Percentiles rank a stretch among this genome's conserved stretches.
These are phyloP conservation scores for Saprolegnia diclina DNA, from an alignment of 352 stramenopile genomes.

Conservation along the genomic window DNA sequence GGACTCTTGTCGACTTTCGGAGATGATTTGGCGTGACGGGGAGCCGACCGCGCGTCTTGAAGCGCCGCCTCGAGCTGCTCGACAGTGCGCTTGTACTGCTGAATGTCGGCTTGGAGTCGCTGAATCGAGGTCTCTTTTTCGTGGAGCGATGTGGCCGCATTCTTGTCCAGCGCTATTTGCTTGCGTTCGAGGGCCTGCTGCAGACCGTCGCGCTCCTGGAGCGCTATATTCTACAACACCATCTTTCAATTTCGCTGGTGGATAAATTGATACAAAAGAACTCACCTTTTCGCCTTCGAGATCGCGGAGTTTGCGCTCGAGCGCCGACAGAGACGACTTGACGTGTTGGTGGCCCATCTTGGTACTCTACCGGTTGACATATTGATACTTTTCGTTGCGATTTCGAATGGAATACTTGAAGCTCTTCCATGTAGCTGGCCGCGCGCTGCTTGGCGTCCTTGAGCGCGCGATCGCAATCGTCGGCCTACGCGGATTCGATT, in stretches of 20 bases:
- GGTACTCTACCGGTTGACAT: constrained; percentile 2
- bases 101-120: background rate
- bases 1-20: background rate
- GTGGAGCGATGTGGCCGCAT: background rate
- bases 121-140: constrained; percentile 16
- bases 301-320: constrained; percentile 26
- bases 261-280: background rate
- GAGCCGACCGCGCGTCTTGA: background rate
- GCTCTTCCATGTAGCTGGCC: constrained; percentile 39
- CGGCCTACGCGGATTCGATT: background rate
- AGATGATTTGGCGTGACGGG: background rate
- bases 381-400: background rate
- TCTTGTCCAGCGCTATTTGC: constrained; percentile 5
- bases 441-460: constrained; percentile 36
- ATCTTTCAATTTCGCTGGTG: constrained; percentile 12
- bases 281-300: constrained; percentile 22
- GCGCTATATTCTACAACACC: constrained; percentile 19
- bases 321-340: constrained; percentile 2
- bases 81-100: constrained; percentile 12
- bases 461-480: constrained; percentile 14
- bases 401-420: constrained; percentile 27
- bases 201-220: constrained; percentile 27
- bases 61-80: background rate
- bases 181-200: constrained; percentile 27
- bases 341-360: constrained; percentile 21